Percentiles rank a stretch among this genome's conserved stretches.
Evolutionary conservation across 2,329 filamentous ascomycete genomes (phyloP).

Genomic region (Fonsecaea nubica): DNA sequence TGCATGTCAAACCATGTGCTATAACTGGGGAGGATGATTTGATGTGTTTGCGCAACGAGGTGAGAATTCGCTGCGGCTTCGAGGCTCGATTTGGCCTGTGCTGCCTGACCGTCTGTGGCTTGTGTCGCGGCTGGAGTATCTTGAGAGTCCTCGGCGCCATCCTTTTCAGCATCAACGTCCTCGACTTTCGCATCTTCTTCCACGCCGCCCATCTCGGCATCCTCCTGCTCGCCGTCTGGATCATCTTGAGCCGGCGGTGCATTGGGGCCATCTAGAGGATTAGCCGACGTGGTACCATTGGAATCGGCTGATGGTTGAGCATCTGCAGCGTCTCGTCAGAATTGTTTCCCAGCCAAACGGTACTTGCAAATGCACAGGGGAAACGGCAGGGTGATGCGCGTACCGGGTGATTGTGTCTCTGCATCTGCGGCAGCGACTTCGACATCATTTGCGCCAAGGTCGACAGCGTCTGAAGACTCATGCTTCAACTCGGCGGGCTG

Average conservation of each 20-base stretch:
- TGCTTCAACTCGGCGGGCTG: constrained; percentile 29
- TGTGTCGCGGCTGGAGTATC: constrained; percentile 49
- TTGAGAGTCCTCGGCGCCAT: constrained; percentile 51
- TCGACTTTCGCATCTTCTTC: constrained; percentile 53
- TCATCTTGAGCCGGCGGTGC: constrained; percentile 68
- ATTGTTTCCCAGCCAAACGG: not conserved
- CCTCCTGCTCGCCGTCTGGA: constrained; percentile 62
- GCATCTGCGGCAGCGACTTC: constrained; percentile 18
- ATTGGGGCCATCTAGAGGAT: constrained; percentile 64
- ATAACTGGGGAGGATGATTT: constrained; percentile 96
- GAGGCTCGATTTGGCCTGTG: constrained; percentile 78
- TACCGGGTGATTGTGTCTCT: constrained; percentile 25
- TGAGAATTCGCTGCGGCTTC: constrained; percentile 90
- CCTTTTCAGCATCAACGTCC: constrained; percentile 48
- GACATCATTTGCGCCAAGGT: constrained; percentile 7
- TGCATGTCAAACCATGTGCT: constrained; percentile 99
- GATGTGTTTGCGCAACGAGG: constrained; percentile 89
- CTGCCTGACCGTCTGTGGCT: constrained; percentile 59
- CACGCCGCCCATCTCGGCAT: constrained; percentile 81
- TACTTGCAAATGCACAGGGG: not conserved
- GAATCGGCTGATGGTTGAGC: constrained; percentile 23
- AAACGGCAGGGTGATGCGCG: constrained; percentile 11
- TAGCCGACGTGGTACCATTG: constrained; percentile 20
- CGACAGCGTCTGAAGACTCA: constrained; percentile 26
- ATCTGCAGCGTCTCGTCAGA: constrained; percentile 13